Evolutionary conservation across 257 asterid genomes (phyloP).

Genomic region (Solanum virginianum): DNA sequence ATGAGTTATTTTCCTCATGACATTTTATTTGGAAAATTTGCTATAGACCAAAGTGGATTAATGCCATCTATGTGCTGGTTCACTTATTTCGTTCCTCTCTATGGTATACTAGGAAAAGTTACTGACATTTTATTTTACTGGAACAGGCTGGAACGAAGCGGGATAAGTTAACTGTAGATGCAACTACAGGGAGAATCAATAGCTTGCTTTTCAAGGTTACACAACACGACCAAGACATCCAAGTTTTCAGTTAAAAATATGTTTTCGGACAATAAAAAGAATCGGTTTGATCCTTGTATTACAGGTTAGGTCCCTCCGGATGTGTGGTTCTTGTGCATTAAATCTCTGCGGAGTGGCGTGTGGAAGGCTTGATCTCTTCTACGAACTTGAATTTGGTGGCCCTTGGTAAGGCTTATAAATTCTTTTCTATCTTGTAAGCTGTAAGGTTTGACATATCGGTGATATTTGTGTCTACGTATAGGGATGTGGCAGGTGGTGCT

Average conservation of each 20-base stretch:
- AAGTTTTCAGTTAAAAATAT: not conserved
- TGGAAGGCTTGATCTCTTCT: conserved; percentile 78
- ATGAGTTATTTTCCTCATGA: not conserved
- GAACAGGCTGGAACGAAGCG: conserved; percentile 74
- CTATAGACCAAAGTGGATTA: not conserved
- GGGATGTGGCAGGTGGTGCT: conserved; percentile 94
- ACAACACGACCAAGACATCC: not conserved
- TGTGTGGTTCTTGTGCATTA: conserved; percentile 86
- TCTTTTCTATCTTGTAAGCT: not conserved
- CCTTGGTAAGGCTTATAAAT: conserved; percentile 39
- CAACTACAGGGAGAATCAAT: conserved; percentile 54
- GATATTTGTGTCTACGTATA: conserved; percentile 9
- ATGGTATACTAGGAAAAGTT: not conserved
- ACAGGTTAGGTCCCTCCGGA: conserved; percentile 79
- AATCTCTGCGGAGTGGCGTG: conserved; percentile 85
- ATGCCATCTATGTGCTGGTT: not conserved
- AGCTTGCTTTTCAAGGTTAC: conserved; percentile 68
- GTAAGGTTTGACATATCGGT: not conserved
- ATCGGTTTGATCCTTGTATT: not conserved
- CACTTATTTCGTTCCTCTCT: not conserved
- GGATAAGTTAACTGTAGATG: conserved; percentile 53
- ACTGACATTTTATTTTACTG: not conserved
- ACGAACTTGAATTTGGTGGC: conserved; percentile 74
- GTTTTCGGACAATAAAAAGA: not conserved
- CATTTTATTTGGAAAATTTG: not conserved